Evolutionary conservation across 1,139 yeast species (phyloP), one percentile per base, ranked within the genome.

Genomic region (Fermentozyma sake): DNA sequence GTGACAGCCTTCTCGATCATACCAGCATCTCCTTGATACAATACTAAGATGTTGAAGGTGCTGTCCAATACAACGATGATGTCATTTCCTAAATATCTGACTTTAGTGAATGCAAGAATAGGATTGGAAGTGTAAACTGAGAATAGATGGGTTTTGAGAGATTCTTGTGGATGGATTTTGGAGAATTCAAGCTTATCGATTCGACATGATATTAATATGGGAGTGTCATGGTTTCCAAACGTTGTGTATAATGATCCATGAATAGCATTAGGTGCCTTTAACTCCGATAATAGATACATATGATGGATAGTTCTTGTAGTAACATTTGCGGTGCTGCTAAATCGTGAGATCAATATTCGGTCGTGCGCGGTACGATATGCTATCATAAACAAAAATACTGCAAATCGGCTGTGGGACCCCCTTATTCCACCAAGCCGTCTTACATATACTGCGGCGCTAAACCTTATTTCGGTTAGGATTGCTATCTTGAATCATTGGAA

Each of bases 221-320:
- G 16, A 7, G 5, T n/a, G 11, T 16, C 24, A n/a, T n/a, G n/a
- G n/a, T n/a, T n/a, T 16, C 16, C 18, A 6, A 22, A 5, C 9
- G 11, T 16, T 5, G 19, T 12, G 15, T 22, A 22, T 7, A 22
- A 14, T 8, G 24, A 43, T 10, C 30, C 33, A 15, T 30, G 30
- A 5, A 39, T 40, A 25, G 46, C 31, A 28, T 47, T 35, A 5
- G 55, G 45, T 3, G 36, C 33, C 23, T 22, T 32, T 6, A 44
- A 17, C 24, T 55, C 55, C 4, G 55, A 39, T 18, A 52, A 20
- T 14, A 37, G 26, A 24, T 24, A 37, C 37, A 34, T 36, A 13
- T 4, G 4, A 10, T 5, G 12, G 20, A 9, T 9, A n/a, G n/a
- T n/a, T n/a, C n/a, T n/a, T n/a, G n/a, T n/a, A n/a, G n/a, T n/a